Base-by-base conservation (phyloP, 202 grass and related monocot genomes). In the Setaria italica region DNA sequence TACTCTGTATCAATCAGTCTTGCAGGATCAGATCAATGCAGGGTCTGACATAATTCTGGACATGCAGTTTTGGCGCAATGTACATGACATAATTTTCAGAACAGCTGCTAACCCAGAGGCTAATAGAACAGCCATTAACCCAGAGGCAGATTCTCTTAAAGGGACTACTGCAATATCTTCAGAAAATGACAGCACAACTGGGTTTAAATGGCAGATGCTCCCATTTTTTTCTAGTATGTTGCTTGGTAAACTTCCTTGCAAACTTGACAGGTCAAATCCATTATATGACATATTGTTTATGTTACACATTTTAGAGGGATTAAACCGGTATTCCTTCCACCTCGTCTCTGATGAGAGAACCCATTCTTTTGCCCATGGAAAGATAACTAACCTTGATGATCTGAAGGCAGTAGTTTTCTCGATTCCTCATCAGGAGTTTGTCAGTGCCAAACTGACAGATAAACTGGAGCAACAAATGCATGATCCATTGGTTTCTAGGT, bases 391-490 rank as follows among this genome's bases (percentile, higher is more conserved):
- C 78, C 82, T 87, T 0, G 87, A 96, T 87, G 90, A 88, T 88
- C 73, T 94, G 63, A 96, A 94, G 65, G 59, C 74, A 63, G 74
- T 37, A 33, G 55, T 90, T 69, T 91, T 90, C 88, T 86, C 87
- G 83, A 86, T 99, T 88, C 89, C 90, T 76, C 90, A 89, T 47
- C 82, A 90, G 63, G 94, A 97, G 74, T 99, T 99, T 82, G 72
- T 94, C 50, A 97, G 88, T 79, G 78, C 85, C 83, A 99, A 97
- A 79, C 87, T 99, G 70, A 93, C 90, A 68, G 97, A 99, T 89
- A 99, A 99, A 83, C 82, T 99, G 32, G 97, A 99, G 90, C 97
- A 99, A 74, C 97, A 99, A 84, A 86, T 99, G 88, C 91, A 85
- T 77, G 97, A 99, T 83, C 97, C 90, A 17, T 87, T 99, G 76